Evolutionary conservation across 306 rosid species (phyloP).

Genomic region (Adenanthera pavonina): DNA sequence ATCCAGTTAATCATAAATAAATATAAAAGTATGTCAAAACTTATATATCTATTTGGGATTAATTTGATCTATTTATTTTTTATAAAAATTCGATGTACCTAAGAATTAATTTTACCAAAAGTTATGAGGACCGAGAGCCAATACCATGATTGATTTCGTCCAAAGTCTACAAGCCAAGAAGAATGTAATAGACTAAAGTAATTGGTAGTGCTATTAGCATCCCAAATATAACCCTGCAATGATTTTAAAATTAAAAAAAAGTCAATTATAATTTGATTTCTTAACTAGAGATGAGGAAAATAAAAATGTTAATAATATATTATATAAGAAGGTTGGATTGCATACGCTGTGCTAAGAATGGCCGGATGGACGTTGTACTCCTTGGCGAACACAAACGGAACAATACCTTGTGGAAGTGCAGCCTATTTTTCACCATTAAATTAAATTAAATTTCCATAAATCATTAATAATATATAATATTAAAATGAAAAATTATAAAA

Average conservation of each 20-base stretch:
- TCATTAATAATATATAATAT: not conserved
- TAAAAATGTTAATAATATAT: not conserved
- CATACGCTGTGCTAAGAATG: constrained; percentile 93
- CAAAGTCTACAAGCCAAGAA: constrained; percentile 52
- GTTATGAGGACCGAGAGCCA: constrained; percentile 18
- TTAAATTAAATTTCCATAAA: constrained; percentile 10
- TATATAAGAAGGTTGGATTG: constrained; percentile 18
- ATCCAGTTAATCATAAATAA: not conserved
- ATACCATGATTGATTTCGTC: not conserved
- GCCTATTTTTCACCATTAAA: constrained; percentile 59
- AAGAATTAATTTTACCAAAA: constrained; percentile 18
- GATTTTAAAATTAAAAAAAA: not conserved
- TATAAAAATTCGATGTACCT: not conserved
- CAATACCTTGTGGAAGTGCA: constrained; percentile 98
- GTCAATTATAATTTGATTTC: not conserved
- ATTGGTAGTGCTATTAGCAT: constrained; percentile 70
- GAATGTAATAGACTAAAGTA: constrained; percentile 60
- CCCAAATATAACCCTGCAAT: constrained; percentile 67
- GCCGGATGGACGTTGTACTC: constrained; percentile 98
- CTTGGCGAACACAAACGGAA: constrained; percentile 97
- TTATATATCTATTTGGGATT: not conserved
- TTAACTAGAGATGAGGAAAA: not conserved
- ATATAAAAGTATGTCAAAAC: not conserved
- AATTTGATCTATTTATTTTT: not conserved
- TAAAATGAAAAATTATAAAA: not conserved